Evolutionary conservation across 148 eudicot genomes (phyloP).

Genomic region (Persicaria maculosa): DNA sequence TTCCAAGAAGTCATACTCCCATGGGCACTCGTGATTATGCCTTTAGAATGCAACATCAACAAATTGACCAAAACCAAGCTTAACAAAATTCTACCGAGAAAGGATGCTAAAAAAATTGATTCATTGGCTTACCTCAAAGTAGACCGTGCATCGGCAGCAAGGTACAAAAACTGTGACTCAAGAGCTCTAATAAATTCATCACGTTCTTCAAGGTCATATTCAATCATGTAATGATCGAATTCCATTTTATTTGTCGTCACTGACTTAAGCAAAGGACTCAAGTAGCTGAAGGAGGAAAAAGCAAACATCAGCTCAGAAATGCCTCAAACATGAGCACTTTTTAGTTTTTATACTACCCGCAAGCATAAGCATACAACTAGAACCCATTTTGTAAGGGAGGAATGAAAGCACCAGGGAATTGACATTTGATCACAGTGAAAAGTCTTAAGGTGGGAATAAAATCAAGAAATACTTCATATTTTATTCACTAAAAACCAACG

Average conservation of each 20-base stretch:
- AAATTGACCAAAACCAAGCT: not conserved
- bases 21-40: not conserved
- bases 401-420: not conserved
- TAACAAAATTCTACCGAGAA: not conserved
- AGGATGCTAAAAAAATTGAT: not conserved
- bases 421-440: not conserved
- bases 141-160: slow-evolving; percentile 95
- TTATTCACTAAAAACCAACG: not conserved
- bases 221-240: slow-evolving; percentile 61
- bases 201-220: slow-evolving; percentile 66
- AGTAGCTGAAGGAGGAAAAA: slow-evolving; percentile 45
- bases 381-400: not conserved
- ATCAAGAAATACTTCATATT: not conserved
- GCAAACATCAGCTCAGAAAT: not conserved
- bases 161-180: slow-evolving; percentile 77
- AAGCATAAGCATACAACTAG: not conserved
- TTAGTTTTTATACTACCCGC: not conserved
- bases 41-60: not conserved
- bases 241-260: slow-evolving; percentile 30
- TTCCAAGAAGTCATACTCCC: not conserved
- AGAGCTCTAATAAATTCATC: slow-evolving; percentile 59
- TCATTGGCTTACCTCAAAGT: slow-evolving; percentile 55
- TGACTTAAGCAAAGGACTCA: slow-evolving; percentile 86
- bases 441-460: not conserved
- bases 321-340: not conserved